Evolutionary conservation across 75 land plant genomes (phyloP).

Genomic region (Picea sitchensis): DNA sequence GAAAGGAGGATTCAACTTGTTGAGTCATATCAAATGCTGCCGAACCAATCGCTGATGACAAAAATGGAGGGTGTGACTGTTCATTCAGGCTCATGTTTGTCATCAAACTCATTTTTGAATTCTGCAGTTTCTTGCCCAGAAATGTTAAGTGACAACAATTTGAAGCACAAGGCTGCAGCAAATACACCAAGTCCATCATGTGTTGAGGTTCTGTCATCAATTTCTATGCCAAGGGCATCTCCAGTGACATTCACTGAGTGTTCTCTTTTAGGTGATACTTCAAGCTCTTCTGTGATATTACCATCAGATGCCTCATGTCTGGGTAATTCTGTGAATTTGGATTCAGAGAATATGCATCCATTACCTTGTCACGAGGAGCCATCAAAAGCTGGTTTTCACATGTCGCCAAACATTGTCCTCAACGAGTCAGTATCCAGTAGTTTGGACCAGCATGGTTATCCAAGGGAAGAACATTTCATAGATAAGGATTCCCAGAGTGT

Average conservation of each 20-base stretch:
- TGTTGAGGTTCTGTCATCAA: not conserved
- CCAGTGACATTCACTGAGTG: not conserved
- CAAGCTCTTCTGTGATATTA: not conserved
- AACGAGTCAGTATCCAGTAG: slow-evolving; percentile 1
- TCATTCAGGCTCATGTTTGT: not conserved
- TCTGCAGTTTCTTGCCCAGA: not conserved
- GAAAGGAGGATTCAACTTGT: slow-evolving; percentile 53
- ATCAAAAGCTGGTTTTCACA: not conserved
- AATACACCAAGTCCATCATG: not conserved
- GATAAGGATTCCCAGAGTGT: slow-evolving; percentile 1
- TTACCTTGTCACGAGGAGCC: not conserved
- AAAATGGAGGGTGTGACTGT: not conserved
- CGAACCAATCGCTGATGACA: not conserved
- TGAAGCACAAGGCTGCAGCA: not conserved
- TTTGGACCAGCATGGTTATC: slow-evolving; percentile 1
- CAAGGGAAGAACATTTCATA: not conserved
- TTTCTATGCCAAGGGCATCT: slow-evolving; percentile 6
- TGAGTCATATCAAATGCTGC: slow-evolving; percentile 25
- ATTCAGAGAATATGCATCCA: slow-evolving; percentile 4
- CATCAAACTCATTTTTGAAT: not conserved
- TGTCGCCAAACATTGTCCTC: not conserved
- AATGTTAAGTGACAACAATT: not conserved
- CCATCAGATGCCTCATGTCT: not conserved
- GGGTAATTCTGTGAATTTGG: not conserved
- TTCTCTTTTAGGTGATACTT: not conserved